These are phyloP conservation scores for Rehmannia glutinosa DNA, from an alignment of 257 asterid species.

Conservation along the genomic window DNA sequence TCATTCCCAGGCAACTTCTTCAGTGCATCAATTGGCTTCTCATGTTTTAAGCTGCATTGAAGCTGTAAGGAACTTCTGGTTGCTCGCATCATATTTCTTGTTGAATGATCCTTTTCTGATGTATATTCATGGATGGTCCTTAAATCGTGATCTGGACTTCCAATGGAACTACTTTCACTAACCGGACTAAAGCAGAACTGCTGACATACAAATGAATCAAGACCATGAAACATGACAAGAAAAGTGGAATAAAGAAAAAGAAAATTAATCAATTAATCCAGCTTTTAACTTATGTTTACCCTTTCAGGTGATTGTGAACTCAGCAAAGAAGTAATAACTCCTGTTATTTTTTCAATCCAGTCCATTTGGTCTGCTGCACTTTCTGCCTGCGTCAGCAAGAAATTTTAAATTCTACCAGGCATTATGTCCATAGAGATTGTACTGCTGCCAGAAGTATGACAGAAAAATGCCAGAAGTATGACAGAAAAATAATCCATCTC, in stretches of 20 bases:
- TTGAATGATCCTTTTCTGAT: conserved; percentile 41
- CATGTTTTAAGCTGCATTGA: conserved; percentile 37
- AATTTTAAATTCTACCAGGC: conserved; percentile 1
- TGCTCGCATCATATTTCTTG: conserved; percentile 50
- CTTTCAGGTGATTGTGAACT: conserved; percentile 62
- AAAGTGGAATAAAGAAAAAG: neutral
- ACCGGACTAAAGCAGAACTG: conserved; percentile 53
- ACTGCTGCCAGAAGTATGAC: neutral
- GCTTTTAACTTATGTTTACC: conserved; percentile 41
- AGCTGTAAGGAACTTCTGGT: conserved; percentile 55
- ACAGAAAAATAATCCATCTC: neutral
- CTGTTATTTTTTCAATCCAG: conserved; percentile 86
- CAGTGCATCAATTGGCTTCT: conserved; percentile 63
- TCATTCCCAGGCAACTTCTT: conserved; percentile 79
- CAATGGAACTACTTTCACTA: conserved; percentile 50
- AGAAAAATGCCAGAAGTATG: neutral
- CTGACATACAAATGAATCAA: conserved; percentile 28
- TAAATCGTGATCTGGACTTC: conserved; percentile 48
- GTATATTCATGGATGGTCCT: conserved; percentile 35
- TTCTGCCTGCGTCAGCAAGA: conserved; percentile 62
- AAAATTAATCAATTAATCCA: neutral
- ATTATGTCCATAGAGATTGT: conserved; percentile 4
- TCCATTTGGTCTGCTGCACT: conserved; percentile 73
- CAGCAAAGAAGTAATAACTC: conserved; percentile 74
- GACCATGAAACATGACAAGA: conserved; percentile 14